A percentile compares a stretch with the other conserved stretches of the same genome.
Conservation (phyloP, 2,329 filamentous ascomycete genomes). For the Botrytis aclada region DNA sequence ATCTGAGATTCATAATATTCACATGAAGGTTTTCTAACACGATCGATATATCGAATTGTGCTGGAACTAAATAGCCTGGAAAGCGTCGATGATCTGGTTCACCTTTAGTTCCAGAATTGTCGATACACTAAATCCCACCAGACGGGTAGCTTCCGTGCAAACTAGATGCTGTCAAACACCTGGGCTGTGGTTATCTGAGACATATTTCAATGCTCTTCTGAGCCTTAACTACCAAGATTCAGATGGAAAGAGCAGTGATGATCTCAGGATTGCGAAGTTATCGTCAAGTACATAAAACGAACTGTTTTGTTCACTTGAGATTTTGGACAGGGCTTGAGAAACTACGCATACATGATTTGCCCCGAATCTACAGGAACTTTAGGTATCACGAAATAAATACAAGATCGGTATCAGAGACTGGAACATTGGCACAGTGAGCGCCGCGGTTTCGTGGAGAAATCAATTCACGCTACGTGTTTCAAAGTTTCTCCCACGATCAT, state of each 20-base stretch:
- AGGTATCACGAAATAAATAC: not conserved
- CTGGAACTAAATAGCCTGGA: slow-evolving; percentile 23
- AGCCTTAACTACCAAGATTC: not conserved
- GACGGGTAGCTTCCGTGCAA: not conserved
- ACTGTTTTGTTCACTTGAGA: slow-evolving; percentile 53
- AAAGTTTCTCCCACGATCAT: slow-evolving; percentile 34
- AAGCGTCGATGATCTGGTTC: slow-evolving; percentile 40
- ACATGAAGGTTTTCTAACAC: slow-evolving; percentile 32
- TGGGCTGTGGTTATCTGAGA: not conserved
- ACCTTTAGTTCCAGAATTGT: slow-evolving; percentile 45
- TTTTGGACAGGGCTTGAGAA: slow-evolving; percentile 54
- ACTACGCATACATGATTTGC: slow-evolving; percentile 62
- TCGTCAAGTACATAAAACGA: slow-evolving; percentile 55
- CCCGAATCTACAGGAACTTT: slow-evolving; percentile 40
- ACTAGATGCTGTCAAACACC: not conserved
- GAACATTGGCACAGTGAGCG: slow-evolving; percentile 29
- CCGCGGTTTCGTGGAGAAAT: slow-evolving; percentile 52
- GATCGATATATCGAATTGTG: slow-evolving; percentile 31
- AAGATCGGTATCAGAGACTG: not conserved
- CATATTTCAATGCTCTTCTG: not conserved
- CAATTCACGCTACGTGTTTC: slow-evolving; percentile 40
- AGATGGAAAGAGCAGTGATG: slow-evolving; percentile 59
- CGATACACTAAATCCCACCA: slow-evolving; percentile 33
- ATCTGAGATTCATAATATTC: not conserved
- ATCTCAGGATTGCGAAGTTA: slow-evolving; percentile 66